phyloP scores from a whole-genome alignment of 805 yeast species.

The Cyberlindnera suaveolens region DNA sequence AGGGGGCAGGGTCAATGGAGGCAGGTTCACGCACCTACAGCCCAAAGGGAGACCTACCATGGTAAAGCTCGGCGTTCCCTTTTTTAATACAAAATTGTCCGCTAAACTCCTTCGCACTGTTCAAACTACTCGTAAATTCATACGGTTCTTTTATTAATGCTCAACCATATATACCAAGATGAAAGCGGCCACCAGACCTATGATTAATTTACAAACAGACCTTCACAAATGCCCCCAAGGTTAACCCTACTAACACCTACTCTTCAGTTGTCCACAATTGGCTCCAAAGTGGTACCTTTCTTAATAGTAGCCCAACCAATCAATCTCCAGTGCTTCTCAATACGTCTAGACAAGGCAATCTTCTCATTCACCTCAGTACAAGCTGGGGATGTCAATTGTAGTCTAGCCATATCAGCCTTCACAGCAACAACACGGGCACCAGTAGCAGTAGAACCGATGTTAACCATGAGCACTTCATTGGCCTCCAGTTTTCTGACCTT shows the following conservation, averaged over 20 bases:
- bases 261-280: slow-evolving; percentile 24
- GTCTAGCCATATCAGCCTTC: slow-evolving; percentile 98
- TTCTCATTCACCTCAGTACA: slow-evolving; percentile 98
- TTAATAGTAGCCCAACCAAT: slow-evolving; percentile 99
- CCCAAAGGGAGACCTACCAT: too few relatives aligned
- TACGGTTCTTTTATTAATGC: too few relatives aligned
- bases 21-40: too few relatives aligned
- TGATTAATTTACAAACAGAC: not conserved
- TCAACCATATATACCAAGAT: too few relatives aligned
- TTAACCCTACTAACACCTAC: not conserved
- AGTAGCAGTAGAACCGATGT: slow-evolving; percentile 98
- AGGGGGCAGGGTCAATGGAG: too few relatives aligned
- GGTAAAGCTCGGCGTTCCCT: too few relatives aligned
- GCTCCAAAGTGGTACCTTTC: slow-evolving; percentile 87
- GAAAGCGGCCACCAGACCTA: too few relatives aligned
- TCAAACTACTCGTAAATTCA: too few relatives aligned
- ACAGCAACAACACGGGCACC: slow-evolving; percentile 99
- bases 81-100: too few relatives aligned
- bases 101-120: too few relatives aligned
- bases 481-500: slow-evolving; percentile 91
- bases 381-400: slow-evolving; percentile 94
- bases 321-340: slow-evolving; percentile 99
- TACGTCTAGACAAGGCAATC: slow-evolving; percentile 97
- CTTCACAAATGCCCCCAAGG: not conserved
- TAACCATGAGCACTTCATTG: slow-evolving; percentile 97